phyloP scores from a whole-genome alignment of 169 alveolate species.

The Babesia caballi region DNA sequence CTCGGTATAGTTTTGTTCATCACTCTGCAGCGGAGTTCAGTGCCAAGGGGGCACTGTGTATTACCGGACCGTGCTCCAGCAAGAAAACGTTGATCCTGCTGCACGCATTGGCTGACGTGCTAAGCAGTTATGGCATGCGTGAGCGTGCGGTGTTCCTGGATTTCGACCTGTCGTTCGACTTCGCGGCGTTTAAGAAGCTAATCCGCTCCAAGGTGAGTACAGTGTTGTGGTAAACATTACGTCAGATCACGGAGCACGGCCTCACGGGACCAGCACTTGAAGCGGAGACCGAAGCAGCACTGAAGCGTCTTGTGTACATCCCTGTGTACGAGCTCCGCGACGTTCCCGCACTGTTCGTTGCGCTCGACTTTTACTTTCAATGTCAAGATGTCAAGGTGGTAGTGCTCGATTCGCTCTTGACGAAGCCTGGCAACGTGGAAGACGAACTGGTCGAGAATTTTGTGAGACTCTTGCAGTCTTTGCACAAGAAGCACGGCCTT shows the following conservation, averaged over 20 bases:
- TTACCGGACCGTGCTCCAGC: conserved; percentile 23
- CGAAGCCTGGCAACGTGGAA: neutral
- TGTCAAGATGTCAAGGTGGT: neutral
- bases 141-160: conserved; percentile 17
- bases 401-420: conserved; percentile 4
- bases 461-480: neutral
- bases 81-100: conserved; percentile 4
- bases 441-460: neutral
- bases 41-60: neutral
- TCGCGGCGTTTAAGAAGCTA: neutral
- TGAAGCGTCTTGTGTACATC: neutral
- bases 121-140: conserved; percentile 18
- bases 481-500: neutral
- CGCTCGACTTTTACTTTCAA: conserved; percentile 6
- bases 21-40: neutral
- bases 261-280: neutral
- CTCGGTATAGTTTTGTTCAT: neutral
- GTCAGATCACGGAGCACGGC: conserved; percentile 1
- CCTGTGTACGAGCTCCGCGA: conserved; percentile 18
- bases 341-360: neutral
- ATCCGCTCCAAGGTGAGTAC: conserved; percentile 2
- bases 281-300: neutral
- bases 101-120: conserved; percentile 25
- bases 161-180: conserved; percentile 25
- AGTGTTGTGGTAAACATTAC: neutral